Conservation (phyloP, 2,329 filamentous ascomycete species). For the Sclerotinia nivalis region DNA sequence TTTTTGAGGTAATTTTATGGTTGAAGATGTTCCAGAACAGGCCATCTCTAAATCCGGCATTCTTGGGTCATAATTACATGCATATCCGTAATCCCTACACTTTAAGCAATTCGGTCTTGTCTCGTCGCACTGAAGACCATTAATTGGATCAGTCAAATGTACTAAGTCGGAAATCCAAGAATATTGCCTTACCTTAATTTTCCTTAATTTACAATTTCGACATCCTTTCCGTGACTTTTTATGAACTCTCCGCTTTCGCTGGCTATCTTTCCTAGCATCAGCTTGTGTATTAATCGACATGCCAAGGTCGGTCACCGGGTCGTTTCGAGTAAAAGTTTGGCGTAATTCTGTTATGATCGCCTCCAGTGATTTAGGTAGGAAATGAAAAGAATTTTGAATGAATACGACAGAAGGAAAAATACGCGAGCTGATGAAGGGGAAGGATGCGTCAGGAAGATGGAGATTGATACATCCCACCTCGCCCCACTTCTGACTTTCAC, state of each 20-base stretch:
- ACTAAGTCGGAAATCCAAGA: no score
- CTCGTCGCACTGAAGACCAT: slow-evolving; percentile 54
- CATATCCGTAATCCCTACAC: slow-evolving; percentile 51
- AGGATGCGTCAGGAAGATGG: not conserved
- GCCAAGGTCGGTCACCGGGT: not conserved
- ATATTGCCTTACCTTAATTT: slow-evolving; percentile 50
- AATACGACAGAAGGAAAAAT: slow-evolving; percentile 11
- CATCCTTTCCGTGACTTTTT: slow-evolving; percentile 57
- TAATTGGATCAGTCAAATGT: not conserved
- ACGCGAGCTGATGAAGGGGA: slow-evolving; percentile 9
- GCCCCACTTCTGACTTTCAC: not conserved
- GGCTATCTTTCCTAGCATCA: not conserved
- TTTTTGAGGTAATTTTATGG: not conserved
- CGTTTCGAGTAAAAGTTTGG: not conserved
- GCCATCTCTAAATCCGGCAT: slow-evolving; percentile 40
- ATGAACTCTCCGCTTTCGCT: slow-evolving; percentile 42
- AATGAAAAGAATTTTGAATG: not conserved
- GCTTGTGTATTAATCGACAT: not conserved
- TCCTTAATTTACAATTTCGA: slow-evolving; percentile 56
- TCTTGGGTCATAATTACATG: slow-evolving; percentile 49
- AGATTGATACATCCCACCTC: not conserved
- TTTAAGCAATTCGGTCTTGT: slow-evolving; percentile 50
- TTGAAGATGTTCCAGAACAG: not conserved
- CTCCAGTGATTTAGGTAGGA: not conserved
- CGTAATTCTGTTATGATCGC: not conserved